Evolutionary conservation across 2,329 filamentous ascomycete genomes (phyloP).

Genomic region (Tolypocladium sp.): DNA sequence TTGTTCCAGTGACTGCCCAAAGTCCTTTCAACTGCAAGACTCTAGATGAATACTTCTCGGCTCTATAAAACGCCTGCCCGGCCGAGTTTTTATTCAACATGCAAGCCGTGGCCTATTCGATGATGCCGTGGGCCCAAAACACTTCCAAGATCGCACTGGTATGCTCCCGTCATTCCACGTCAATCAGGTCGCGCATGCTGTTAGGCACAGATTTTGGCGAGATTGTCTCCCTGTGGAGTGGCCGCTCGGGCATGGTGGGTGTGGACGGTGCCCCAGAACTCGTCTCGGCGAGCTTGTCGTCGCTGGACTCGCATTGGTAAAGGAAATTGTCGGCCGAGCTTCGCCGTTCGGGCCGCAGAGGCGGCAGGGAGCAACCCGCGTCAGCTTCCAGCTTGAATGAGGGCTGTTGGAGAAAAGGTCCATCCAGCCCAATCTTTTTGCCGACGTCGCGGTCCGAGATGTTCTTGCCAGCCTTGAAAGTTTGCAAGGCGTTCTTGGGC

Average conservation of each 20-base stretch:
- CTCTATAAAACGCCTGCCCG: neutral
- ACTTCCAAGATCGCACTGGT: neutral
- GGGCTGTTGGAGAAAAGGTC: neutral
- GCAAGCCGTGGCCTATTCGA: neutral
- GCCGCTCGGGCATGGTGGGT: conserved; percentile 6
- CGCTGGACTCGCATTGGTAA: conserved; percentile 7
- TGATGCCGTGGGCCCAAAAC: neutral
- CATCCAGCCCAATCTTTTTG: conserved; percentile 9
- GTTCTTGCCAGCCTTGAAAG: conserved; percentile 36
- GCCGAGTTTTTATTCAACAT: neutral
- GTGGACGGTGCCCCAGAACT: conserved; percentile 9
- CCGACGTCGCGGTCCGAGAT: conserved; percentile 11
- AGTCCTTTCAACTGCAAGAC: neutral
- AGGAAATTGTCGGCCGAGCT: conserved; percentile 9
- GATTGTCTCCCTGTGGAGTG: conserved; percentile 22
- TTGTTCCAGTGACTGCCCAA: neutral
- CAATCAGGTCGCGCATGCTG: conserved; percentile 21
- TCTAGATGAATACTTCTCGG: neutral
- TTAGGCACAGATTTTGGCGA: conserved; percentile 32
- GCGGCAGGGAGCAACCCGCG: conserved; percentile 5
- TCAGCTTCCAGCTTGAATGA: neutral
- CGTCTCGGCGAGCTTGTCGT: conserved; percentile 2
- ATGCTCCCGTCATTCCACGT: neutral
- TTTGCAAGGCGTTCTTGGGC: conserved; percentile 27
- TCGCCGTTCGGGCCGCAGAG: conserved; percentile 13